Percentiles rank a stretch among this genome's conserved stretches.
Conservation (phyloP, 2,329 filamentous ascomycete species). For the Chaetomiaceae sp. region DNA sequence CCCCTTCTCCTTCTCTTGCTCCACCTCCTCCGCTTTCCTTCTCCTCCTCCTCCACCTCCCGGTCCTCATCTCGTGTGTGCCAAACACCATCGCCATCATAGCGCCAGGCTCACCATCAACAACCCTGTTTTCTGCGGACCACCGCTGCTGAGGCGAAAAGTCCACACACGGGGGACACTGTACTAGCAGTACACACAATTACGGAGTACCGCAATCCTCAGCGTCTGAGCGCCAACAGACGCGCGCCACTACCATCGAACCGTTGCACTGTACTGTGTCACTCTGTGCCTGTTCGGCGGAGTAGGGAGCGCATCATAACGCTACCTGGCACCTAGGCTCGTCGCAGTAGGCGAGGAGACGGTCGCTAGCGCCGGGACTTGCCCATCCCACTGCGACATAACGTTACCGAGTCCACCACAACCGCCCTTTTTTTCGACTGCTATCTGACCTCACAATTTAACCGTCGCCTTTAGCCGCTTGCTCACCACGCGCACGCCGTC, state of each 20-base stretch:
- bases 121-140: conserved; percentile 6
- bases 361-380: conserved; percentile 19
- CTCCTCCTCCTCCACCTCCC: no score
- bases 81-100: not conserved
- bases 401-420: no score
- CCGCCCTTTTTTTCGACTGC: not conserved
- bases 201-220: not conserved
- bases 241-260: not conserved
- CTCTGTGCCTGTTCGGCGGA: no score
- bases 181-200: no score
- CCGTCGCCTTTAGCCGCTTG: conserved; percentile 16
- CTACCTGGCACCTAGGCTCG: no score
- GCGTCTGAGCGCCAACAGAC: not conserved
- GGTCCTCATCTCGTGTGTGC: no score
- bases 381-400: not conserved
- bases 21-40: no score
- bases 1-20: no score
- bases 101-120: not conserved
- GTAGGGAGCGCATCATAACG: no score
- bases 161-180: no score
- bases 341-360: no score
- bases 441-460: conserved; percentile 8
- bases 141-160: not conserved
- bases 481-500: not conserved
- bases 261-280: no score